Evolutionary conservation across 2,329 filamentous ascomycete species (phyloP).

Genomic region (Cryphonectria nitschkei): DNA sequence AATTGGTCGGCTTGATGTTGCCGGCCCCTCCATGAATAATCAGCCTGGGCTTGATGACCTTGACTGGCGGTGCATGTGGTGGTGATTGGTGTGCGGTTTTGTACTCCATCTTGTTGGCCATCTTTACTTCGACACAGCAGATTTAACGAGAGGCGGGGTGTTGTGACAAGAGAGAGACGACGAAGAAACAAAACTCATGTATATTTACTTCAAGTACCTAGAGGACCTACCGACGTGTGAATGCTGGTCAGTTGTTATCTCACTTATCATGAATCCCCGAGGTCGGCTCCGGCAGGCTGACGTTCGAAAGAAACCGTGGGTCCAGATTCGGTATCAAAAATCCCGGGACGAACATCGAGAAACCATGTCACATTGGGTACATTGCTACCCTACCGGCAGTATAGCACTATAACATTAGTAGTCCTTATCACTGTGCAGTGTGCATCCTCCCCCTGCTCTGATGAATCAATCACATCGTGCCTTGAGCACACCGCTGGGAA

Average conservation of each 20-base stretch:
- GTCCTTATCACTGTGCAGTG: background rate
- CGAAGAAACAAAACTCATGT: background rate
- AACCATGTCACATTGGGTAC: background rate
- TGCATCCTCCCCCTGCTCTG: background rate
- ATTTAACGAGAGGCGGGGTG: no score
- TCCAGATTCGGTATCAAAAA: background rate
- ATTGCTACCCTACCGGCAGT: background rate
- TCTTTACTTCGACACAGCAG: background rate
- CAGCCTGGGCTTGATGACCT: conserved; percentile 57
- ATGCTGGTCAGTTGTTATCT: conserved; percentile 17
- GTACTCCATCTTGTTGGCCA: conserved; percentile 46
- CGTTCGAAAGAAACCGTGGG: background rate
- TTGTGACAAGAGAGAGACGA: background rate
- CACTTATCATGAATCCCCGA: conserved; percentile 8
- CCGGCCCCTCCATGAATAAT: conserved; percentile 77
- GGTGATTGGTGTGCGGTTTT: conserved; percentile 30
- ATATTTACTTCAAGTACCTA: background rate
- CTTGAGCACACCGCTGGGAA: background rate
- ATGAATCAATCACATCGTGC: background rate
- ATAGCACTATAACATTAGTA: background rate
- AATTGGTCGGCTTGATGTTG: conserved; percentile 63
- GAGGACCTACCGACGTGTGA: background rate
- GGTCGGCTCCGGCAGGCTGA: background rate
- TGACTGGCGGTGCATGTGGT: conserved; percentile 19
- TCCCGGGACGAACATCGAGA: background rate